phyloP scores from a whole-genome alignment of 139 green algal species.

The Tetradesmus obliquus region DNA sequence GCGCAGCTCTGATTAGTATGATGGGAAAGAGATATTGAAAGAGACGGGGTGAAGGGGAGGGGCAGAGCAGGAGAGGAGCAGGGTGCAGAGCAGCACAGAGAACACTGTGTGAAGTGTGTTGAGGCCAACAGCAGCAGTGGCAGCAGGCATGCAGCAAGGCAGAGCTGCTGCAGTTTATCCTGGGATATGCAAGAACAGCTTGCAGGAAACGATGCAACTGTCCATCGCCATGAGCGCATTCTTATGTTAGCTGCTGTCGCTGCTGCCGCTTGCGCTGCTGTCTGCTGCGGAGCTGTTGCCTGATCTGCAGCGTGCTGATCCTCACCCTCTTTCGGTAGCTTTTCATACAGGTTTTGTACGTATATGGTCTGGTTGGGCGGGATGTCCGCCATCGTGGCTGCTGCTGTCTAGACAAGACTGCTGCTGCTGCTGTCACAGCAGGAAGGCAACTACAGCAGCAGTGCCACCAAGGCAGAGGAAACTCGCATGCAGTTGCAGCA shows the following conservation, averaged over 20 bases:
- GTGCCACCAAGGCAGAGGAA: not conserved
- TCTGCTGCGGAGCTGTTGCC: not conserved
- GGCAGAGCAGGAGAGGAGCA: no score
- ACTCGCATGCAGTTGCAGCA: not conserved
- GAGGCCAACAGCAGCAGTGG: no score
- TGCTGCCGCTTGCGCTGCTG: not conserved
- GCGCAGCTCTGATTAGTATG: conserved; percentile 93
- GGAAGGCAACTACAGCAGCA: not conserved
- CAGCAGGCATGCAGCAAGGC: no score
- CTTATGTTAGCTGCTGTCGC: not conserved
- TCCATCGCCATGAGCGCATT: no score
- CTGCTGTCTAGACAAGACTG: not conserved
- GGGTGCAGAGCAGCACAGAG: not conserved
- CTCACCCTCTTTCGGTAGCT: conserved; percentile 93
- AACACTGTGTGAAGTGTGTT: no score
- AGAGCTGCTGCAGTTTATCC: no score
- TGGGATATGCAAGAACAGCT: no score
- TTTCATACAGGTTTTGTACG: conserved; percentile 96
- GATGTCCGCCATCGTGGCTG: conserved; percentile 57
- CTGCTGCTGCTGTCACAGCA: not conserved
- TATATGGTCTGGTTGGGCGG: conserved; percentile 95
- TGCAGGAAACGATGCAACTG: not conserved
- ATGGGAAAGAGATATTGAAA: no score
- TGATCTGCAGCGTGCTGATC: not conserved
- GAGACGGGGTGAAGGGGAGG: no score